Evolutionary conservation across 2,329 filamentous ascomycete species (phyloP).

Genomic region (Pezicula carpinea): DNA sequence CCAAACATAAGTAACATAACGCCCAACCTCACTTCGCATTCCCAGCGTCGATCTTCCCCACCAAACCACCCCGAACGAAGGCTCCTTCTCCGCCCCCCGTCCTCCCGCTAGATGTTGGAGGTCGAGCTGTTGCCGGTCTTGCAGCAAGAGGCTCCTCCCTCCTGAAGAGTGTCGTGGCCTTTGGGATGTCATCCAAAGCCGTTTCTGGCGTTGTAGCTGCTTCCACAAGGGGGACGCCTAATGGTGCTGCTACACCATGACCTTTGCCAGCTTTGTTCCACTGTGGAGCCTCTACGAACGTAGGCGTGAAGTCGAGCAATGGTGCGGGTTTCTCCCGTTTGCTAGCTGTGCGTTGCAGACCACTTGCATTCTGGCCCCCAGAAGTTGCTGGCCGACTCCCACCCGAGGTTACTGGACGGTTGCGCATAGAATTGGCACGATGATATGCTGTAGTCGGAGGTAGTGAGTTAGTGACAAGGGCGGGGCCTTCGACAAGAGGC

Average conservation of each 20-base stretch:
- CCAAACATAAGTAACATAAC: too few relatives aligned
- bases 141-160: slow-evolving; percentile 11
- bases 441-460: slow-evolving; percentile 24
- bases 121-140: slow-evolving; percentile 1
- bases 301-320: slow-evolving; percentile 62
- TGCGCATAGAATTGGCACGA: slow-evolving; percentile 18
- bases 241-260: slow-evolving; percentile 36
- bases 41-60: slow-evolving; percentile 1
- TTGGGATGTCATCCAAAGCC: slow-evolving; percentile 12
- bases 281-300: slow-evolving; percentile 60
- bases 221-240: slow-evolving; percentile 42
- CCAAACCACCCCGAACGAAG: slow-evolving; percentile 14
- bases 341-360: slow-evolving; percentile 7
- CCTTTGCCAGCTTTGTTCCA: slow-evolving; percentile 49
- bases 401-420: slow-evolving; percentile 3
- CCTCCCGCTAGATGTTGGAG: slow-evolving; percentile 5
- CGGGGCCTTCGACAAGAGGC: slow-evolving; percentile 53
- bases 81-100: slow-evolving; percentile 3
- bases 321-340: slow-evolving; percentile 40
- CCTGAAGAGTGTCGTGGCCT: slow-evolving; percentile 20
- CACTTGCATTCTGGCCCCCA: neutral
- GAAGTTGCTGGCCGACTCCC: neutral
- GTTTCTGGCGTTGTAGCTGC: slow-evolving; percentile 31
- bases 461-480: slow-evolving; percentile 43
- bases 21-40: neutral